Evolutionary conservation across 495 filamentous ascomycete species (phyloP).

Genomic region (Aeminium ludgeri): DNA sequence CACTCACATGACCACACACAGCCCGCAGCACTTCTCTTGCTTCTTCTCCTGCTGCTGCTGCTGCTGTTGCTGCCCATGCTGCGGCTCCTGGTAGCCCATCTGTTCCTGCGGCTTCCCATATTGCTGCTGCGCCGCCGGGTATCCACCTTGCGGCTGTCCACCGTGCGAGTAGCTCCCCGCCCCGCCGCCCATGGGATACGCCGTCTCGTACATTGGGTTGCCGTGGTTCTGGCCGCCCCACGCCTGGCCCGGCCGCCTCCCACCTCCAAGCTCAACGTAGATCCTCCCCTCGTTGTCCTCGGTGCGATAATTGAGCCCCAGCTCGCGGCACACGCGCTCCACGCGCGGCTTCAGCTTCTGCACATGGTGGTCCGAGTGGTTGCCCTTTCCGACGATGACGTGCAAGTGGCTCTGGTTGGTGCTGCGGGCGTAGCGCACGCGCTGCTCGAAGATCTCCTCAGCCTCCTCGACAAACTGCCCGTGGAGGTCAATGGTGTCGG

Average conservation of each 20-base stretch:
- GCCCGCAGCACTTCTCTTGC: conserved; percentile 15
- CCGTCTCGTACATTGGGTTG: conserved; percentile 14
- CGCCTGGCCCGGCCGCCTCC: background rate
- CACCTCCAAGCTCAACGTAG: conserved; percentile 42
- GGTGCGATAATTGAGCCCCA: conserved; percentile 63
- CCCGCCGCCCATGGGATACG: conserved; percentile 14
- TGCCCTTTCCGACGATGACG: conserved; percentile 88
- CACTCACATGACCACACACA: conserved; percentile 16
- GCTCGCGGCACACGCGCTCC: conserved; percentile 63
- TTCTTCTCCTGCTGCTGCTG: conserved; percentile 10
- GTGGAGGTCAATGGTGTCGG: conserved; percentile 85
- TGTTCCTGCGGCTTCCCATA: conserved; percentile 11
- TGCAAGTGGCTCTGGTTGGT: conserved; percentile 63
- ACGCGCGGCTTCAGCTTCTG: conserved; percentile 87
- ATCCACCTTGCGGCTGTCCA: conserved; percentile 6
- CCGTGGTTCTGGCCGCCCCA: conserved; percentile 5
- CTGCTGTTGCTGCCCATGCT: background rate
- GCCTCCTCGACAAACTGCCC: conserved; percentile 90
- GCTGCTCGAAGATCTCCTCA: conserved; percentile 66
- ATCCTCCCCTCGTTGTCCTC: conserved; percentile 82
- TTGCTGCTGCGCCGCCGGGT: conserved; percentile 6
- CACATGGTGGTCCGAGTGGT: conserved; percentile 61
- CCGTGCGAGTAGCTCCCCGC: conserved; percentile 1
- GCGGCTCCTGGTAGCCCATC: conserved; percentile 2
- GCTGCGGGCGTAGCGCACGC: conserved; percentile 56